A percentile compares a stretch with the other conserved stretches of the same genome.
Conservation (phyloP, 2,329 filamentous ascomycete species). For the Remersonia thermophila region DNA sequence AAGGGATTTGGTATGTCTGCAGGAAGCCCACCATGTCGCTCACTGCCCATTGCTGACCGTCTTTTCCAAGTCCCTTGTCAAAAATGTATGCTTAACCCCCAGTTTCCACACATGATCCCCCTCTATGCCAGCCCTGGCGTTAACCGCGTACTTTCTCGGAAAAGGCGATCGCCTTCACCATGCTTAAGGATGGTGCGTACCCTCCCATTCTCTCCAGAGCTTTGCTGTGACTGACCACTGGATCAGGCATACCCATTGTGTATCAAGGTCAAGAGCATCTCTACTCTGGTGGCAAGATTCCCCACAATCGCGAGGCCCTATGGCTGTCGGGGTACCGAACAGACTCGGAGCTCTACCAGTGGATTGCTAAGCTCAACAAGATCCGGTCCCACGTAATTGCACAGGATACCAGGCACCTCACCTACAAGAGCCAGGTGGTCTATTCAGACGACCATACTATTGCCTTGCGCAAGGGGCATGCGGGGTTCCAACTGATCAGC, state of each 20-base stretch:
- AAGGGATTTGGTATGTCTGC: conserved; percentile 25
- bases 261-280: conserved; percentile 49
- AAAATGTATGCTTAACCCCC: conserved; percentile 26
- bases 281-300: conserved; percentile 30
- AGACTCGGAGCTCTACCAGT: conserved; percentile 29
- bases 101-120: too few species aligned
- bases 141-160: too few species aligned
- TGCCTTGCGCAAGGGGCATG: conserved; percentile 33
- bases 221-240: neutral
- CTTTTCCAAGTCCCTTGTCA: conserved; percentile 27
- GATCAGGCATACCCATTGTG: conserved; percentile 38
- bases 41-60: neutral
- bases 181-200: conserved; percentile 34
- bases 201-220: neutral
- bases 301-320: conserved; percentile 35
- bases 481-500: conserved; percentile 25
- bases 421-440: conserved; percentile 26
- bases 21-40: too few species aligned
- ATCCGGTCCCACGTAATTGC: conserved; percentile 34
- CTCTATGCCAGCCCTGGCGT: too few species aligned
- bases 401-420: conserved; percentile 26
- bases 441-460: conserved; percentile 30
- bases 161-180: conserved; percentile 36
- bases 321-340: conserved; percentile 37
- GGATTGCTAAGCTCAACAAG: conserved; percentile 35